Evolutionary conservation across 257 asterid species (phyloP), one percentile per base, ranked within the genome.

Genomic region (Plectranthus barbatus): DNA sequence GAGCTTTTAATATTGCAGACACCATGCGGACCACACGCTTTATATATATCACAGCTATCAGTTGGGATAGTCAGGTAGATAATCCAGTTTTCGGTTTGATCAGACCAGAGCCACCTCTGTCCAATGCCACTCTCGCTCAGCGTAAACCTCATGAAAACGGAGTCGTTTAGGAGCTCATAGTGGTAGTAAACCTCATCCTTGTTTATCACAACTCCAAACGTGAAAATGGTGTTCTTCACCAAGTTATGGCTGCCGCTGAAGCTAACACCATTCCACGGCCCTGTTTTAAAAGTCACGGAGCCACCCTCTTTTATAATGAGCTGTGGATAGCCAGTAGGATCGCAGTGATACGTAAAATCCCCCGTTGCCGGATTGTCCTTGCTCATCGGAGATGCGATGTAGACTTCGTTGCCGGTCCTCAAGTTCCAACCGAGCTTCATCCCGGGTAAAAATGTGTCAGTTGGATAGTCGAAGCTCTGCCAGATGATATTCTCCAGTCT

Each of bases 391-490:
- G 94, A 83, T 0, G 84, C 21, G 3, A 78, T 24, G 42, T 31
- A 72, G 45, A 48, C 70, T 33, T 80, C 78, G 1, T 18, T 45
- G 0, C 78, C 71, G 0, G 81, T 78, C 4, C 3, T 11, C 1
- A 64, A 60, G 66, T 79, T 74, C 66, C 56, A 17, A 4, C 92
- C 92, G 8, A 79, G 66, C 55, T 74, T 79, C 90, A 81, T 80
- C 1, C 83, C 82, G 0, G 94, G 84, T 12, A 85, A 40, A 37
- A 70, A 18, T 0, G 83, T 80, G 19, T 83, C 81, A 0, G 81
- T 60, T 1, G 87, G 83, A 51, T 75, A 60, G 20, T 83, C 74
- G 56, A 82, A 82, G 15, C 93, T 85, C 76, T 80, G 82, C 93
- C 93, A 80, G 0, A 82, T 24, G 36, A 45, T 67, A 34, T 70